These are phyloP conservation scores for Diaporthe amygdali DNA, from an alignment of 2,329 filamentous ascomycete genomes.

Conservation along the genomic window DNA sequence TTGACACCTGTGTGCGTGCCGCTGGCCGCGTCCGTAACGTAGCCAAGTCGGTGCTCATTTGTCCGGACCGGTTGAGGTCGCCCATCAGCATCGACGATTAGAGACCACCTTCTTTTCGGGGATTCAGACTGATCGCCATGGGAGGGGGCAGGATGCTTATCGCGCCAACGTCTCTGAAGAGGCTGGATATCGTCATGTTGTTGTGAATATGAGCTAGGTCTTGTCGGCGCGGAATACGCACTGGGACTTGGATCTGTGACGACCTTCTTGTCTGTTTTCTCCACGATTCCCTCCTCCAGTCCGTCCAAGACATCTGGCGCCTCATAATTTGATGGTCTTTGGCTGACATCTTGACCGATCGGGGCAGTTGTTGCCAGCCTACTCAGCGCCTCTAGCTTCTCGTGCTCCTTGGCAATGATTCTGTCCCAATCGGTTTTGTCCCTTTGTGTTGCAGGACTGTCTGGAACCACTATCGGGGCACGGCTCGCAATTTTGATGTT, in stretches of 20 bases:
- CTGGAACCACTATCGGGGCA: background rate
- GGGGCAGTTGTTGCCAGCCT: no score
- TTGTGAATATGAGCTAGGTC: background rate
- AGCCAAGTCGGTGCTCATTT: background rate
- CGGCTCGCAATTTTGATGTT: background rate
- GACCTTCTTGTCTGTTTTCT: background rate
- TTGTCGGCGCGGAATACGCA: background rate
- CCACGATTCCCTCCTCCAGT: background rate
- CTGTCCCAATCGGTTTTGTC: no score
- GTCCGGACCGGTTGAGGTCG: background rate
- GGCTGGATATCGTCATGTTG: background rate
- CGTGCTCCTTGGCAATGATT: no score
- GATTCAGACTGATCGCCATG: background rate
- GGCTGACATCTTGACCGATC: background rate
- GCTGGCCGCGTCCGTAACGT: background rate
- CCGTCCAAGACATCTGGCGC: background rate
- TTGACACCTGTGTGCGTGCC: background rate
- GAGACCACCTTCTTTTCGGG: background rate
- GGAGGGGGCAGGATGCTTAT: background rate
- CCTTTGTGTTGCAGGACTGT: no score
- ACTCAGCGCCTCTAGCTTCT: no score
- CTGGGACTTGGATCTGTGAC: background rate
- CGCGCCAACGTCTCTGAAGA: background rate
- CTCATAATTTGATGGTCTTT: background rate
- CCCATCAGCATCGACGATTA: background rate